These are phyloP conservation scores for Leonotis leonurus DNA, from an alignment of 257 asterid species.

Conservation along the genomic window DNA sequence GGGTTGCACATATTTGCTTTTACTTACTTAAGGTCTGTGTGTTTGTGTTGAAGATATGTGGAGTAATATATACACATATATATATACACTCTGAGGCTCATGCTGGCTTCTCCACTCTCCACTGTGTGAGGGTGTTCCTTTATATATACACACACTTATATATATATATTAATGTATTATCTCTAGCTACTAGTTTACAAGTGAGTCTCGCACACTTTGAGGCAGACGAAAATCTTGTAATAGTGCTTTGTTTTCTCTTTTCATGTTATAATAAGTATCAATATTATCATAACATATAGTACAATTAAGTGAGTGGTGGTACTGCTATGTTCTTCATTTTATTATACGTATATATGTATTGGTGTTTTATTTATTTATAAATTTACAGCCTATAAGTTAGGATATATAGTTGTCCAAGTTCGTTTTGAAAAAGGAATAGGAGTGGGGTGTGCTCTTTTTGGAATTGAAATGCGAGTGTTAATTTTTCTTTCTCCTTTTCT, in stretches of 20 bases:
- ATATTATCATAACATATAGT: no score
- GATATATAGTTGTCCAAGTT: not conserved
- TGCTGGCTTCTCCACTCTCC: not conserved
- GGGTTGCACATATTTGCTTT: slow-evolving; percentile 52
- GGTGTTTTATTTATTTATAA: not conserved
- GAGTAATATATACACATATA: not conserved
- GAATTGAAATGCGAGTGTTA: not conserved
- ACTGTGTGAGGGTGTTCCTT: not conserved
- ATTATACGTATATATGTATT: no score
- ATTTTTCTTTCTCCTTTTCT: not conserved
- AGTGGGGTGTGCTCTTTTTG: slow-evolving; percentile 9
- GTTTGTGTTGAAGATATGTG: not conserved
- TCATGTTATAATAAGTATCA: not conserved
- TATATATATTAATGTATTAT: not conserved
- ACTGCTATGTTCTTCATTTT: no score
- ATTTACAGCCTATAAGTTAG: slow-evolving; percentile 14
- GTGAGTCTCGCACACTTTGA: not conserved
- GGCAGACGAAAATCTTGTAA: not conserved
- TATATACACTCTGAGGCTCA: slow-evolving; percentile 9
- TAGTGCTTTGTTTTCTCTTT: not conserved
- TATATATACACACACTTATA: not conserved
- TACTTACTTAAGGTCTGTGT: not conserved
- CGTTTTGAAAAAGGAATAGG: not conserved
- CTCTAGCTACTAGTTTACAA: not conserved
- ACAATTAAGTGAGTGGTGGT: no score